Percentiles rank a stretch among this genome's conserved stretches.
Conservation (phyloP, 306 rosid species). For the Carpinus viminea region DNA sequence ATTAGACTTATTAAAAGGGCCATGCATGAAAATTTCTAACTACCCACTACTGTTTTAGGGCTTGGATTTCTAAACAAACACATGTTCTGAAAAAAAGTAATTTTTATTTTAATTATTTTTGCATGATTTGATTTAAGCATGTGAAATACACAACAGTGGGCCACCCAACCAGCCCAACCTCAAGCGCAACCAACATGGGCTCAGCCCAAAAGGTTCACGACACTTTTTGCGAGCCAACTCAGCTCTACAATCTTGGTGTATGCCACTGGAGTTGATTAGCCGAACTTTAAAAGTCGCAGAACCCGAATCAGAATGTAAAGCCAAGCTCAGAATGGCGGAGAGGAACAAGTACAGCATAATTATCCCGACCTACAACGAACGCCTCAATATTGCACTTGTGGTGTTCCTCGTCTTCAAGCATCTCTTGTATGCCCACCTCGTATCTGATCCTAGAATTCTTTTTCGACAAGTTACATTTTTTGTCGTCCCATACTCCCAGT, state of each 20-base stretch:
- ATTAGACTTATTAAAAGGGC: too few relatives aligned
- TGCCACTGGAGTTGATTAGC: too few relatives aligned
- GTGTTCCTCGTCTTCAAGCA: constrained; percentile 93
- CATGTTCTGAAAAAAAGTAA: too few relatives aligned
- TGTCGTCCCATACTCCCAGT: not conserved
- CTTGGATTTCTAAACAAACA: too few relatives aligned
- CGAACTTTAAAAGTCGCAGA: not conserved
- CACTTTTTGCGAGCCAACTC: not conserved
- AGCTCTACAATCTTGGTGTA: not conserved
- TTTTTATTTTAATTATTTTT: too few relatives aligned
- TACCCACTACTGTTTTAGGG: too few relatives aligned
- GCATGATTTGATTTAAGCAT: too few relatives aligned
- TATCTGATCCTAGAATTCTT: not conserved
- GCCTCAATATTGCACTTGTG: constrained; percentile 82
- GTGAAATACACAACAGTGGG: too few relatives aligned
- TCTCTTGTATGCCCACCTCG: constrained; percentile 37
- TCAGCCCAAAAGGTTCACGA: not conserved
- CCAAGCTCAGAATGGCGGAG: constrained; percentile 29
- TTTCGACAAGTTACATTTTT: not conserved
- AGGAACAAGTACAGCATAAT: constrained; percentile 80
- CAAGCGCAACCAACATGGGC: not conserved
- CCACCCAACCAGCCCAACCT: not conserved
- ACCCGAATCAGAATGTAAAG: not conserved
- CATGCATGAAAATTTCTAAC: too few relatives aligned
- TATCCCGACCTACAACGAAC: constrained; percentile 92